phyloP scores from a whole-genome alignment of 371 early-diverging fungal genomes.

The Apophysomyces elegans region DNA sequence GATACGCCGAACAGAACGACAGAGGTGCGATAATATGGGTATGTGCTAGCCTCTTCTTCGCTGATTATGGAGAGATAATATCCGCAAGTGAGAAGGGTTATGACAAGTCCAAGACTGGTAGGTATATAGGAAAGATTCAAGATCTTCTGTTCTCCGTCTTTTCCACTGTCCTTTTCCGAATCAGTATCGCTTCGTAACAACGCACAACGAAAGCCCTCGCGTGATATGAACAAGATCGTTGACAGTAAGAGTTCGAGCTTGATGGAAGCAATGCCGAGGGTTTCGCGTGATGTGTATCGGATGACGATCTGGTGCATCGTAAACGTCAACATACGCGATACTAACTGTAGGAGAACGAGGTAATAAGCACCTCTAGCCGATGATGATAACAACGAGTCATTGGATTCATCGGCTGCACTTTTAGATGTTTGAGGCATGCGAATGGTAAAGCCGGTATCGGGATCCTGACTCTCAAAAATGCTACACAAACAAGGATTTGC shows the following conservation, averaged over 20 bases:
- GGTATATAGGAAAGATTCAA: conserved; percentile 83
- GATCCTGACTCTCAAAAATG: background rate
- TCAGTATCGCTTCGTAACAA: conserved; percentile 54
- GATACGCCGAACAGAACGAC: conserved; percentile 70
- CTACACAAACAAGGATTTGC: background rate
- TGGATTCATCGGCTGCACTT: conserved; percentile 55
- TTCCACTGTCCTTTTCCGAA: conserved; percentile 12
- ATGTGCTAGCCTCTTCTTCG: conserved; percentile 25
- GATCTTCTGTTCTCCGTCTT: conserved; percentile 57
- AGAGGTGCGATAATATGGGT: conserved; percentile 53
- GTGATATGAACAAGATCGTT: conserved; percentile 88
- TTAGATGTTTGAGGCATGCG: background rate
- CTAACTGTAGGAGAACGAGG: conserved; percentile 79
- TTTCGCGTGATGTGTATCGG: conserved; percentile 66
- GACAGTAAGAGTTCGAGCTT: conserved; percentile 85
- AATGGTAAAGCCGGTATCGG: background rate
- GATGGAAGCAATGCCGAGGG: conserved; percentile 85
- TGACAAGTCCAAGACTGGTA: conserved; percentile 60
- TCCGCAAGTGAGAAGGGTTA: conserved; percentile 53
- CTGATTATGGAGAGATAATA: conserved; percentile 55
- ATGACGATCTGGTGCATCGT: conserved; percentile 78
- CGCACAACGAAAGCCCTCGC: conserved; percentile 90
- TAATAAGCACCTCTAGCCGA: conserved; percentile 76
- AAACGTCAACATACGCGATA: conserved; percentile 80
- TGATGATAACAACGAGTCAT: conserved; percentile 47